A percentile compares a stretch with the other conserved stretches of the same genome.
phyloP scores from a whole-genome alignment of 257 asterid genomes.

The Solanum chiquidenum region DNA sequence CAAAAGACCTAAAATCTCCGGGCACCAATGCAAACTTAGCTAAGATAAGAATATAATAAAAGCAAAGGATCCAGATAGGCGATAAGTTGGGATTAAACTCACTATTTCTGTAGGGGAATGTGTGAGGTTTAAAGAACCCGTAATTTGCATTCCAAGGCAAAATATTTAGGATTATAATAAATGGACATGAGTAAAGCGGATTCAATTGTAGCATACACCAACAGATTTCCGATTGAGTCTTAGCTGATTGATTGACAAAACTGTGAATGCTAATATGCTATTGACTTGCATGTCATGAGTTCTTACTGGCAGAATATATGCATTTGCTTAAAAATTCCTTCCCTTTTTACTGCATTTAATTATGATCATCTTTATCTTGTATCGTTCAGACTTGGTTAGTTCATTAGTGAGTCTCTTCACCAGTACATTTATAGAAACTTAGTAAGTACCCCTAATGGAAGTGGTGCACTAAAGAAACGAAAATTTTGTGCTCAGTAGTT shows the following conservation, averaged over 20 bases:
- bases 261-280: not conserved
- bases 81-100: not conserved
- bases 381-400: not conserved
- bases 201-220: not conserved
- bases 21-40: not conserved
- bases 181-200: not conserved
- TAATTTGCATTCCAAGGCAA: not conserved
- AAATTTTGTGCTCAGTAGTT: not conserved
- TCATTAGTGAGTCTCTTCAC: not conserved
- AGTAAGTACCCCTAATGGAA: not conserved
- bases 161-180: not conserved
- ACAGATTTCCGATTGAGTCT: not conserved
- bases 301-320: not conserved
- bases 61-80: not conserved
- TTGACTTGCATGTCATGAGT: not conserved
- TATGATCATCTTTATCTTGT: not conserved
- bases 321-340: not conserved
- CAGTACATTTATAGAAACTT: not conserved
- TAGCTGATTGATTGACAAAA: not conserved
- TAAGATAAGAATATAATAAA: not conserved
- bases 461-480: not conserved
- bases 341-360: not conserved
- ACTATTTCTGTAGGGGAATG: not conserved
- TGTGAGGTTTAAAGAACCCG: not conserved
- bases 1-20: not conserved